These are phyloP conservation scores for Populus simonii DNA, from an alignment of 345 rosid species.

Conservation along the genomic window DNA sequence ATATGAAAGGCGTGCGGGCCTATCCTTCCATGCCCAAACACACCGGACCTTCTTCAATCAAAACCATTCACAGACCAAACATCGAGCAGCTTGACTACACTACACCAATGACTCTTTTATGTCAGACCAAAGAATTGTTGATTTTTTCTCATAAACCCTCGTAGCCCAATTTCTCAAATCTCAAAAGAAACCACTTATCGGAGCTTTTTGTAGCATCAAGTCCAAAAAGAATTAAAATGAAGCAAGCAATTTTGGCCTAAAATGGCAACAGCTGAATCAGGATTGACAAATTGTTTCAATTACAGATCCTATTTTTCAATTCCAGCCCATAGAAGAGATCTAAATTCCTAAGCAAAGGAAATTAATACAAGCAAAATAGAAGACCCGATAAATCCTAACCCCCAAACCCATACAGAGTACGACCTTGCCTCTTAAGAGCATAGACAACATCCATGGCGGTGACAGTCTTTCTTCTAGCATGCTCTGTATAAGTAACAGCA, in stretches of 20 bases:
- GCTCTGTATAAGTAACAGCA: slow-evolving; percentile 4
- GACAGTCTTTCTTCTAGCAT: neutral
- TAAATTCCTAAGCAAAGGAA: neutral
- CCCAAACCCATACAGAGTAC: slow-evolving; percentile 5
- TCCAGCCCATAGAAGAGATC: neutral
- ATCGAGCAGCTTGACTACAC: neutral
- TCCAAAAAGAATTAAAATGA: neutral
- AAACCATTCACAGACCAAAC: neutral
- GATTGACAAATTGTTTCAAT: neutral
- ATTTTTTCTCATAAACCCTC: neutral
- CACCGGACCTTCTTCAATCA: neutral
- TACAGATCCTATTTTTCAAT: neutral
- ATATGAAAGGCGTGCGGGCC: too few species aligned
- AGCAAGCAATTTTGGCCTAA: neutral
- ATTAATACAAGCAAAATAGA: too few species aligned
- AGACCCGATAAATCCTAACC: neutral
- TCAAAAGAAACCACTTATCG: neutral
- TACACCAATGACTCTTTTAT: neutral
- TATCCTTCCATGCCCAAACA: too few species aligned
- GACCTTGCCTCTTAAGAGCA: slow-evolving; percentile 3
- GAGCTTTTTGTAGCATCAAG: neutral
- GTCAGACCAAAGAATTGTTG: neutral
- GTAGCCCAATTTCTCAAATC: neutral
- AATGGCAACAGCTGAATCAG: neutral
- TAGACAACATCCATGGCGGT: slow-evolving; percentile 9